Percentiles rank a stretch among this genome's conserved stretches.
phyloP scores from a whole-genome alignment of 2,329 filamentous ascomycete species.

The Ophiosphaerella herpotricha region DNA sequence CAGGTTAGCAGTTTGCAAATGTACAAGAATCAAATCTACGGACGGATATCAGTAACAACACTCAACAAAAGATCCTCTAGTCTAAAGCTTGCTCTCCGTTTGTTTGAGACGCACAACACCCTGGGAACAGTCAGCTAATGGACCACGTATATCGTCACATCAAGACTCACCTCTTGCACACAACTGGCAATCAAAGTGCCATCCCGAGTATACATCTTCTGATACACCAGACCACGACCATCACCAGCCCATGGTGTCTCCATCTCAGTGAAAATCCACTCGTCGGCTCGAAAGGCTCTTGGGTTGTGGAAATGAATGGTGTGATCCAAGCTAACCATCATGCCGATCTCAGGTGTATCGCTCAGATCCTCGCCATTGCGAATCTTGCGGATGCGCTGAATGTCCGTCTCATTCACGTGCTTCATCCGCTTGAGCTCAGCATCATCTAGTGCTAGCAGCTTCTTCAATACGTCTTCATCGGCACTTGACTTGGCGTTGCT shows the following conservation, averaged over 20 bases:
- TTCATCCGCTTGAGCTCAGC: slow-evolving; percentile 49
- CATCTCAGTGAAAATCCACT: slow-evolving; percentile 83
- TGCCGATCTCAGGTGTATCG: slow-evolving; percentile 67
- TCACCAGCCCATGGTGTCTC: slow-evolving; percentile 80
- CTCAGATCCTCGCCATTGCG: slow-evolving; percentile 54
- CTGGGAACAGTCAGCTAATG: slow-evolving; percentile 11
- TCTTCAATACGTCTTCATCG: slow-evolving; percentile 51
- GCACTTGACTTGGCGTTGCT: slow-evolving; percentile 44
- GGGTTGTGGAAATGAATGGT: slow-evolving; percentile 61
- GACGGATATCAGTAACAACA: no score
- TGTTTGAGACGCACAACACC: slow-evolving; percentile 19
- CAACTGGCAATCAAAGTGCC: slow-evolving; percentile 78
- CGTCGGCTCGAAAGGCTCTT: slow-evolving; percentile 56
- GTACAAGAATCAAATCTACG: not conserved
- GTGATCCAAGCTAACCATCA: slow-evolving; percentile 84
- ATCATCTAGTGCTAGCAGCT: slow-evolving; percentile 52
- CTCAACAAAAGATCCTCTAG: no score
- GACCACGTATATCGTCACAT: not conserved
- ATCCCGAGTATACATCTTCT: slow-evolving; percentile 72
- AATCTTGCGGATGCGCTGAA: slow-evolving; percentile 45
- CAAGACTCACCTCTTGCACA: slow-evolving; percentile 68
- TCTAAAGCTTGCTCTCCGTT: no score
- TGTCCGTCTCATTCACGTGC: slow-evolving; percentile 57
- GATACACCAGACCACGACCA: slow-evolving; percentile 74
- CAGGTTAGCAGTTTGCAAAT: slow-evolving; percentile 1